phyloP scores from a whole-genome alignment of 2,329 filamentous ascomycete genomes.

The Orbilia quercus region DNA sequence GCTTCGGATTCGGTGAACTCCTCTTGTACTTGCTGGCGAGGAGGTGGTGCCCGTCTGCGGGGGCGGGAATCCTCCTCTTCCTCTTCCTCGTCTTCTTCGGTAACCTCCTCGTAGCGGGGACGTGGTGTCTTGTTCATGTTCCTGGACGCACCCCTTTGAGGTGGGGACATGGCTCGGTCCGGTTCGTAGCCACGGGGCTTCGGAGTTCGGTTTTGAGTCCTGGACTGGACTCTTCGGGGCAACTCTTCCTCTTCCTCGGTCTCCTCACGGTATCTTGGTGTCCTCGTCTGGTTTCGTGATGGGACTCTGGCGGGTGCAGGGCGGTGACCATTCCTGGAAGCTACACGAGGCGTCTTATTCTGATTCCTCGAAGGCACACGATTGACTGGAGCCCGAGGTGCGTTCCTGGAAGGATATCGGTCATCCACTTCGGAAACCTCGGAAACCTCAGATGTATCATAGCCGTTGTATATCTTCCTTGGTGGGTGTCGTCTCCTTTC shows the following conservation, averaged over 20 bases:
- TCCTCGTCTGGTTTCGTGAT: constrained; percentile 44
- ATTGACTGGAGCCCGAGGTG: constrained; percentile 33
- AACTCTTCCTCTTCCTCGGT: constrained; percentile 42
- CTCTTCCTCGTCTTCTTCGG: constrained; percentile 45
- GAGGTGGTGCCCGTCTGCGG: constrained; percentile 33
- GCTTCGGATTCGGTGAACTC: constrained; percentile 52
- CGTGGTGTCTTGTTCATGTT: constrained; percentile 52
- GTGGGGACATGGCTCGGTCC: constrained; percentile 49
- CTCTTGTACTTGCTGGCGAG: constrained; percentile 42
- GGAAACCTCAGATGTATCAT: constrained; percentile 53
- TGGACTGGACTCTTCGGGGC: constrained; percentile 44
- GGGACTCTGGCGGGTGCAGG: constrained; percentile 42
- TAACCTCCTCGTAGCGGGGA: constrained; percentile 43
- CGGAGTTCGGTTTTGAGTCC: constrained; percentile 49
- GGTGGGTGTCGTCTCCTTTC: constrained; percentile 21
- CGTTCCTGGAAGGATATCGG: constrained; percentile 22
- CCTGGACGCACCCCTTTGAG: constrained; percentile 42
- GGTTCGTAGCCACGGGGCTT: constrained; percentile 44
- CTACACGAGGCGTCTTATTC: constrained; percentile 48
- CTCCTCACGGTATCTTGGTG: constrained; percentile 39
- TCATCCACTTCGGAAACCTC: constrained; percentile 51
- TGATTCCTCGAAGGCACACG: constrained; percentile 45
- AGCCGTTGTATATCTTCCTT: constrained; percentile 45
- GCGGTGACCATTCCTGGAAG: constrained; percentile 48
- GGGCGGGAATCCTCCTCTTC: constrained; percentile 41